Evolutionary conservation across 73 alveolate species (phyloP), one percentile per base, ranked within the genome.

Genomic region (Stentor coeruleus): DNA sequence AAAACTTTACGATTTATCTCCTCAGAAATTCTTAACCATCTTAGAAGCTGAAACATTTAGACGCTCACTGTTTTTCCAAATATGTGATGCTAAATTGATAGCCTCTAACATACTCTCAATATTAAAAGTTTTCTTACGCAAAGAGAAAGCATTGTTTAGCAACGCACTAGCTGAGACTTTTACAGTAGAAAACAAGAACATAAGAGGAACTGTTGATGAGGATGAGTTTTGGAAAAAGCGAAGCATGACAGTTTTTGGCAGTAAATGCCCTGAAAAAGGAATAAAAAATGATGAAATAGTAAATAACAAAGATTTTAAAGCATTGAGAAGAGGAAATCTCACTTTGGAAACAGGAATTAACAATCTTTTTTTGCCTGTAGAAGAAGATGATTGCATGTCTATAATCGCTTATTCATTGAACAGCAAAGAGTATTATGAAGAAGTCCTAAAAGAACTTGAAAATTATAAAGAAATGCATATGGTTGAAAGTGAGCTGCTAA

Each of bases 351-450:
- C 37, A 26, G 79, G 79, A 1, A 20, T 28, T 33, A 66, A 66
- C 41, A 31, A 66, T 33, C 14, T 66, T 20, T 66, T 20, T 33
- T 20, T 66, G n/a, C 79, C 79, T 11, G 79, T 66, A 0, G 79
- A 66, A 66, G 79, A 66, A 66, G 33, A 37, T 11, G 79, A 66
- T 2, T 26, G 49, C 37, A 20, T 66, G 37, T 66, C 79, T 0
- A 66, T 66, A 1, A 66, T 66, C 0, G 79, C 79, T 31, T 33
- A 66, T 66, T 37, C 79, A 20, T 33, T 66, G 1, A 66, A 66
- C 41, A 28, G 49, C 33, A 20, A 20, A 2, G 49, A 31, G 40
- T 66, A 66, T 33, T 33, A 20, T 20, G 79, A 66, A 20, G 79
- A 66, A 66, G 33, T 66, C 1, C 26, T 31, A 0, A 20, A 31